These are phyloP conservation scores for Metschnikowia rubicola DNA, from an alignment of 805 yeast species.

Conservation along the genomic window DNA sequence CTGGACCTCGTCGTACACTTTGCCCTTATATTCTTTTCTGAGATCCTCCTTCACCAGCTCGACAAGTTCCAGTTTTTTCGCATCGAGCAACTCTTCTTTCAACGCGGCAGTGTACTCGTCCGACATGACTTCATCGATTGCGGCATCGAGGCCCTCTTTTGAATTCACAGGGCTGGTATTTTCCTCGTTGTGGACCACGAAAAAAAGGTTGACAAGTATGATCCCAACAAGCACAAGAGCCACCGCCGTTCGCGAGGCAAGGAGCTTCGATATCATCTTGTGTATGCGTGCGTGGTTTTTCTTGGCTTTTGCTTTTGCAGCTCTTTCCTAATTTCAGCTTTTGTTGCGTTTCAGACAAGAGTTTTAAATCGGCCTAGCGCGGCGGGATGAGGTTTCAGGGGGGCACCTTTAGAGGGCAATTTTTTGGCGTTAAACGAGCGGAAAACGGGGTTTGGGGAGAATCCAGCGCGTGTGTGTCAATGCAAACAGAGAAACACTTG, in stretches of 20 bases:
- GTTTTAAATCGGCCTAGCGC: too few species aligned
- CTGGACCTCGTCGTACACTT: background rate
- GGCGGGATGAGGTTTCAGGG: too few species aligned
- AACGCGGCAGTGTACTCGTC: conserved; percentile 7
- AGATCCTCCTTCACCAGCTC: conserved; percentile 6
- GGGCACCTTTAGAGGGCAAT: too few species aligned
- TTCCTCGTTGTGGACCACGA: conserved; percentile 2
- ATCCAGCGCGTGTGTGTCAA: too few species aligned
- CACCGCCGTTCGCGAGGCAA: conserved; percentile 7
- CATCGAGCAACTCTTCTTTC: conserved; percentile 6
- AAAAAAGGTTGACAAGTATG: conserved; percentile 5
- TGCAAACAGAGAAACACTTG: too few species aligned
- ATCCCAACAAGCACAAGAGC: conserved; percentile 5
- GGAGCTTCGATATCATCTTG: conserved; percentile 3
- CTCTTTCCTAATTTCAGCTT: too few species aligned
- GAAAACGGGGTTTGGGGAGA: too few species aligned
- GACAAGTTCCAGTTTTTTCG: conserved; percentile 6
- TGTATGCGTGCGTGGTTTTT: too few species aligned
- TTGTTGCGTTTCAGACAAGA: too few species aligned
- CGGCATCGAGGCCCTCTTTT: conserved; percentile 5
- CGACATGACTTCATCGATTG: conserved; percentile 4
- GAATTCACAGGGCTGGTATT: background rate
- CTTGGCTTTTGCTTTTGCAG: too few species aligned
- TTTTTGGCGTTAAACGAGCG: too few species aligned
- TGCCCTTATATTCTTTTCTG: background rate